Evolutionary conservation across 495 filamentous ascomycete species (phyloP).

Genomic region (Neohortaea acidophila): DNA sequence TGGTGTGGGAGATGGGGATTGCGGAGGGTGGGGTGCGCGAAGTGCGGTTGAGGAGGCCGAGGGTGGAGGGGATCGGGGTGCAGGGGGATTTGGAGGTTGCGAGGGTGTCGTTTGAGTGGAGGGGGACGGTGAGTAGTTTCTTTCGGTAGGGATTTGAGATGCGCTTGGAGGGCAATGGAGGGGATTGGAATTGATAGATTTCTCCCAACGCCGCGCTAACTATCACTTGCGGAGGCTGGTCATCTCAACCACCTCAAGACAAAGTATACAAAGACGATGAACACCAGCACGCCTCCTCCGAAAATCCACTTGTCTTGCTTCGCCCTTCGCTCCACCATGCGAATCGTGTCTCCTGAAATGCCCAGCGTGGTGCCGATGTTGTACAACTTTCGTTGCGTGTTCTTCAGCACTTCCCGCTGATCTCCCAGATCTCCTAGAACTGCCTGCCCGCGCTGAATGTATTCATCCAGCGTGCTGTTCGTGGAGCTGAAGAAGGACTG

Average conservation of each 20-base stretch:
- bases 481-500: slow-evolving; percentile 71
- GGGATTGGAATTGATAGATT: too few species aligned
- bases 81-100: too few species aligned
- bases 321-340: slow-evolving; percentile 84
- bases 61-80: not conserved
- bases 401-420: slow-evolving; percentile 88
- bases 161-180: too few species aligned
- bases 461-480: slow-evolving; percentile 76
- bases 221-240: slow-evolving; percentile 5
- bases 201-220: slow-evolving; percentile 3
- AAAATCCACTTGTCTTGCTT: slow-evolving; percentile 98
- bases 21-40: not conserved
- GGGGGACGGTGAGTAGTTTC: not conserved
- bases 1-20: not conserved
- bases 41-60: not conserved
- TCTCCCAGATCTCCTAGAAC: slow-evolving; percentile 78
- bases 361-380: slow-evolving; percentile 88
- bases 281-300: slow-evolving; percentile 71
- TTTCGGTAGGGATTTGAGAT: too few species aligned
- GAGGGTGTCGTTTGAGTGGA: not conserved
- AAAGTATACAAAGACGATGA: slow-evolving; percentile 82
- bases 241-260: slow-evolving; percentile 71
- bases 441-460: slow-evolving; percentile 74
- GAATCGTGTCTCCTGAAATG: slow-evolving; percentile 86
- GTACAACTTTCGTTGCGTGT: slow-evolving; percentile 78